These are phyloP conservation scores for Mycena vitilis DNA, from an alignment of 768 basidiomycete species.

Conservation along the genomic window DNA sequence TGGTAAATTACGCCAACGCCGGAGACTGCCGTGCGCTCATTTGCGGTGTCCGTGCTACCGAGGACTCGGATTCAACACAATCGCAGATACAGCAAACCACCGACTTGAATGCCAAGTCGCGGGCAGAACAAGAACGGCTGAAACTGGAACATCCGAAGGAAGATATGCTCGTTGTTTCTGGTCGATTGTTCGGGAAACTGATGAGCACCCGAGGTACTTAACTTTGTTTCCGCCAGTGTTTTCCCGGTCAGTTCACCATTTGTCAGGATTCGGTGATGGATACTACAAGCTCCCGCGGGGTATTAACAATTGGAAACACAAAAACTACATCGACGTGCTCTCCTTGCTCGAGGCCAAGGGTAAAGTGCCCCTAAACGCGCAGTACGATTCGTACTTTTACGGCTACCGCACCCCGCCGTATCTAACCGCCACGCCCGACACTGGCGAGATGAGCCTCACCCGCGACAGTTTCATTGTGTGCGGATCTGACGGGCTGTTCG, in stretches of 20 bases:
- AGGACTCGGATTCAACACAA: constrained; percentile 5
- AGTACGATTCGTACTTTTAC: constrained; percentile 50
- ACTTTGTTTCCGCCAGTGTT: background rate
- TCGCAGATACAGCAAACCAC: constrained; percentile 41
- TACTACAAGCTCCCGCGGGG: constrained; percentile 52
- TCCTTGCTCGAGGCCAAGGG: constrained; percentile 44
- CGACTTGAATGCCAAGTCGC: constrained; percentile 49
- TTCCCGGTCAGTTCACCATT: background rate
- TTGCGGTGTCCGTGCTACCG: constrained; percentile 36
- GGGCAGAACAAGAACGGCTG: constrained; percentile 47
- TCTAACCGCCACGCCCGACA: constrained; percentile 62
- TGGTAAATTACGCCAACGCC: constrained; percentile 46
- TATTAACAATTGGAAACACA: constrained; percentile 43
- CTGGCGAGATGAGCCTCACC: constrained; percentile 51
- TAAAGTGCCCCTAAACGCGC: constrained; percentile 50
- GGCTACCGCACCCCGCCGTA: constrained; percentile 71
- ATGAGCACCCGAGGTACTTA: constrained; percentile 56
- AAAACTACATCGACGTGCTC: constrained; percentile 48
- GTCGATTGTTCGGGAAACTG: constrained; percentile 51
- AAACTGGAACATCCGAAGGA: constrained; percentile 49
- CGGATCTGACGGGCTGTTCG: constrained; percentile 69
- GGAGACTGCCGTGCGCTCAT: constrained; percentile 47
- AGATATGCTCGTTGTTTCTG: constrained; percentile 46
- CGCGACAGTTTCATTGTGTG: constrained; percentile 59
- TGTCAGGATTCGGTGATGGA: constrained; percentile 52